Conservation (phyloP, 2,329 filamentous ascomycete genomes). For the Niveomyces coronatus region DNA sequence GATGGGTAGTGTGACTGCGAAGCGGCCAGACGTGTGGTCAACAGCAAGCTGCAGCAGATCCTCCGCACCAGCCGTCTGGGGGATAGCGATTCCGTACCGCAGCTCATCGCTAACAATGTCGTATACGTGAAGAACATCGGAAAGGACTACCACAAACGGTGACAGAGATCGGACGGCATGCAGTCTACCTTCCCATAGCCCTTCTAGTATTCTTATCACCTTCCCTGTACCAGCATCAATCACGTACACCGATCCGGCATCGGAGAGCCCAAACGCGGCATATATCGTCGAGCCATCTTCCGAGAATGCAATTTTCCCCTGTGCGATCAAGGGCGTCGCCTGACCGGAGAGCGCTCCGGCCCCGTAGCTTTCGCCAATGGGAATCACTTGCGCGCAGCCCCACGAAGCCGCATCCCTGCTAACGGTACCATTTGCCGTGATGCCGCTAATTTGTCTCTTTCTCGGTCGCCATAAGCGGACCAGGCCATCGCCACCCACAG, state of each 20-base stretch:
- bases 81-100: constrained; percentile 53
- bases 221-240: constrained; percentile 62
- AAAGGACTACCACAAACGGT: constrained; percentile 65
- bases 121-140: constrained; percentile 65
- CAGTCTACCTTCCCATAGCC: constrained; percentile 55
- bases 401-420: constrained; percentile 59
- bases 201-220: constrained; percentile 56
- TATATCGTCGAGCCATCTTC: constrained; percentile 79
- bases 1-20: constrained; percentile 49
- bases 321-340: constrained; percentile 19
- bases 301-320: constrained; percentile 66
- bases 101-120: constrained; percentile 73
- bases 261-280: constrained; percentile 45
- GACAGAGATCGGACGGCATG: constrained; percentile 62
- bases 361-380: constrained; percentile 40
- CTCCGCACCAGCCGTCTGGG: constrained; percentile 26
- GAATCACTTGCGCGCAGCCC: constrained; percentile 54
- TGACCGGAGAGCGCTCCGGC: constrained; percentile 26
- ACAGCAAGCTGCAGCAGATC: constrained; percentile 59
- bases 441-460: constrained; percentile 56
- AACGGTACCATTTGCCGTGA: constrained; percentile 48
- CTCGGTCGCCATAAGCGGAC: constrained; percentile 77
- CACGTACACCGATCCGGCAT: constrained; percentile 58
- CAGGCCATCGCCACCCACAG: constrained; percentile 69
- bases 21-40: constrained; percentile 53